phyloP scores from a whole-genome alignment of 2,329 filamentous ascomycete genomes.

The Neobulgaria alba region DNA sequence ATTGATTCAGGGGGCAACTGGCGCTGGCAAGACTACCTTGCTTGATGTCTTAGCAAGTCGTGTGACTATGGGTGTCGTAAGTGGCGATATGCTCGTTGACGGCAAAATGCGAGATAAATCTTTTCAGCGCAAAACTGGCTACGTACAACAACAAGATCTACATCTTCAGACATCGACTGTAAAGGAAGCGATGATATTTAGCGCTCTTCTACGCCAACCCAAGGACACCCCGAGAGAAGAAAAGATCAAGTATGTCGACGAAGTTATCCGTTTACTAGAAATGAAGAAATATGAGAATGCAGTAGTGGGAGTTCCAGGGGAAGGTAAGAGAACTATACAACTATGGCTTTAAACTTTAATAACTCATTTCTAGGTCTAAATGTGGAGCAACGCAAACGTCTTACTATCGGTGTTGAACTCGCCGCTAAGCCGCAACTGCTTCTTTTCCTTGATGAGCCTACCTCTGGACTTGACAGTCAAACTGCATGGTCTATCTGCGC shows the following conservation, averaged over 20 bases:
- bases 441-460: slow-evolving; percentile 52
- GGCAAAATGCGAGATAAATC: slow-evolving; percentile 61
- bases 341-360: not conserved
- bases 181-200: slow-evolving; percentile 78
- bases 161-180: slow-evolving; percentile 79
- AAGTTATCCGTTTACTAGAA: slow-evolving; percentile 39
- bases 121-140: slow-evolving; percentile 86
- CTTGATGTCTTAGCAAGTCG: slow-evolving; percentile 79
- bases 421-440: slow-evolving; percentile 45
- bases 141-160: slow-evolving; percentile 64
- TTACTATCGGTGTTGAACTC: slow-evolving; percentile 49
- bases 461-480: slow-evolving; percentile 50
- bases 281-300: slow-evolving; percentile 57
- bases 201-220: slow-evolving; percentile 75
- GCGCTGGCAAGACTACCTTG: slow-evolving; percentile 86
- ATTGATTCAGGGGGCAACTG: slow-evolving; percentile 28
- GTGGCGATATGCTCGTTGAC: slow-evolving; percentile 67
- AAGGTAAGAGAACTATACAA: slow-evolving; percentile 25
- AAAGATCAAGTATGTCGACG: slow-evolving; percentile 56
- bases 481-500: slow-evolving; percentile 51
- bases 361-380: slow-evolving; percentile 36
- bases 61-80: slow-evolving; percentile 80
- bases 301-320: slow-evolving; percentile 49
- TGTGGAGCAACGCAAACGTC: slow-evolving; percentile 49
- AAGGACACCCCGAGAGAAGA: slow-evolving; percentile 59